phyloP scores from a whole-genome alignment of 306 rosid species.

The Pachyrhizus erosus region DNA sequence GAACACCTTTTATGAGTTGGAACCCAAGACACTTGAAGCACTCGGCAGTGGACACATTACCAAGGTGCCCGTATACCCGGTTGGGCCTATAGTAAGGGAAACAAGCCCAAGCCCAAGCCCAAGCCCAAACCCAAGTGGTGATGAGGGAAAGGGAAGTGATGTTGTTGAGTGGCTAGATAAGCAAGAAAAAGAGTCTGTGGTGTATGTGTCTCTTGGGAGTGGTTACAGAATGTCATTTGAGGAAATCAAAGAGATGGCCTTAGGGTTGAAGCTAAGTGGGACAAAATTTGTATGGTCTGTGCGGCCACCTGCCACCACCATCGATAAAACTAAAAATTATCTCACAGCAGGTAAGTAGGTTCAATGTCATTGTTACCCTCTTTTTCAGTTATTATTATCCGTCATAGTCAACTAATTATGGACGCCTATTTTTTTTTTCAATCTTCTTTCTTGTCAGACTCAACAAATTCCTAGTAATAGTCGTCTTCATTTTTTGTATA shows the following conservation, averaged over 20 bases:
- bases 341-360: conserved; percentile 35
- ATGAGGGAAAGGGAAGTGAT: neutral
- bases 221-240: conserved; percentile 6
- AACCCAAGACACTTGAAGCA: conserved; percentile 22
- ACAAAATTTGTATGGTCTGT: conserved; percentile 20
- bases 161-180: conserved; percentile 25
- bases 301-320: neutral
- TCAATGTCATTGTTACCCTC: too few relatives aligned
- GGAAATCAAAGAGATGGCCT: conserved; percentile 34
- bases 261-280: conserved; percentile 22
- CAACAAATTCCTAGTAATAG: too few relatives aligned
- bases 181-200: conserved; percentile 31
- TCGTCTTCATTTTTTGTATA: too few relatives aligned
- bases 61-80: conserved; percentile 11
- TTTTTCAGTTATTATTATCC: too few relatives aligned
- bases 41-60: neutral
- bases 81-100: conserved; percentile 32
- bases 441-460: too few relatives aligned
- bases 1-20: conserved; percentile 25
- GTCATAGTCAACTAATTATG: too few relatives aligned
- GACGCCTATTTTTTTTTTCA: too few relatives aligned
- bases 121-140: neutral
- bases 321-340: neutral
- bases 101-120: neutral
- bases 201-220: conserved; percentile 29